phyloP scores from a whole-genome alignment of 495 filamentous ascomycete genomes.

The Penicillium egyptiacum region DNA sequence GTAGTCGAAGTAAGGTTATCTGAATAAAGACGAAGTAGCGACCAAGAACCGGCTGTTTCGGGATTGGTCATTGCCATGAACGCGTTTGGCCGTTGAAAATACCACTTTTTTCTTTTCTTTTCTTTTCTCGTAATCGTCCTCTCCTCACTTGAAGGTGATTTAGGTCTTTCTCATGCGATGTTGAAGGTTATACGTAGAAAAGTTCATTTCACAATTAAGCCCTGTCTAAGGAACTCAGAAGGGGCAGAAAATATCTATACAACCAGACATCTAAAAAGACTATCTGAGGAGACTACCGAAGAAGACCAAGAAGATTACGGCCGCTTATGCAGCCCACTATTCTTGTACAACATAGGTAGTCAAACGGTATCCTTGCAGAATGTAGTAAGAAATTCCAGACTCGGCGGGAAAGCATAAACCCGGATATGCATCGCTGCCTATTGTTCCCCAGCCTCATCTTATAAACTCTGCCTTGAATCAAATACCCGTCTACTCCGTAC shows the following conservation, averaged over 20 bases:
- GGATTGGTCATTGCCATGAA: no score
- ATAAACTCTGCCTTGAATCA: constrained; percentile 15
- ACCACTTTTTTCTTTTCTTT: not conserved
- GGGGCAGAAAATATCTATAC: no score
- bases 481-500: not conserved
- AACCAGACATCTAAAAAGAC: no score
- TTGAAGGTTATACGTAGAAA: no score
- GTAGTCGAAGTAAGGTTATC: not conserved
- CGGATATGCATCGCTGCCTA: not conserved
- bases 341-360: no score
- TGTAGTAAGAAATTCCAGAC: not conserved
- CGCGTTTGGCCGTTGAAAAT: not conserved
- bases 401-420: not conserved
- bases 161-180: not conserved
- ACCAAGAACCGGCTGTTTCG: no score
- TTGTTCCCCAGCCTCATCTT: constrained; percentile 3
- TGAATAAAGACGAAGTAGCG: no score
- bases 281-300: no score
- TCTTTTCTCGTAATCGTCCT: not conserved
- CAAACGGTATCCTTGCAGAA: not conserved
- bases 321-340: no score
- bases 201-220: no score
- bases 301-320: no score
- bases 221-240: no score
- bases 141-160: not conserved